Base-by-base conservation (phyloP, 805 yeast species). In the Teunomyces tritomae region DNA sequence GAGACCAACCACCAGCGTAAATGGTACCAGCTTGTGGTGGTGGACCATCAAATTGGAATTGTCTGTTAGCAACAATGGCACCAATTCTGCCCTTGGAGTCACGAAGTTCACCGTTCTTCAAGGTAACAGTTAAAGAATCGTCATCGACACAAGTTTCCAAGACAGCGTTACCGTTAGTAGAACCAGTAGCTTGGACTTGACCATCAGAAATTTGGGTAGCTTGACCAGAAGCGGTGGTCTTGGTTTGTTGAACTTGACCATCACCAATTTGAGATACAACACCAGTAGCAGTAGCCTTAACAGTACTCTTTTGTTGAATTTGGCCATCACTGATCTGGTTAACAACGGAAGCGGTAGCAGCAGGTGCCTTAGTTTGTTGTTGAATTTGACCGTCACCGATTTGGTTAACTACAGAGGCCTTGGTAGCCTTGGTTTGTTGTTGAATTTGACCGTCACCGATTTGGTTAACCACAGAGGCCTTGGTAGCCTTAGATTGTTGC, bases 31-130 rank as follows among this genome's bases (percentile, higher is more conserved):
- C 88, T 76, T 85, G 92, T 62, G 91, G 90, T 71, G 87, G 85
- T 49, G 87, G 87, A 63, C 88, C 88, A 63, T 84, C 88, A 62
- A 83, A 83, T 71, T 83, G 89, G 78, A 84, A 82, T 74, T 85
- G 92, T 74, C 86, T 77, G 83, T 85, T 85, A 46, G 90, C 83
- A 57, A 85, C 92, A 68, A 85, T 84, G 44, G 89, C 79, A 57
- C 91, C 91, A 55, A 85, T 69, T 78, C 92, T 82, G 41, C 86
- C 86, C 51, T 71, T 55, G 30, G 76, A 62, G 60, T 85, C 92
- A 9, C 71, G 76, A 59, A 86, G 73, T 43, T 80, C 59, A 55
- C 82, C 68, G 16, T 59, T 71, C 33, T 72, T 67, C 60, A 86
- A 75, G 32, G 76, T 70, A 77, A 85, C 72, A 39, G 82, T 70